Conservation (phyloP, 2,329 filamentous ascomycete genomes). For the Hypomyces rosellus region DNA sequence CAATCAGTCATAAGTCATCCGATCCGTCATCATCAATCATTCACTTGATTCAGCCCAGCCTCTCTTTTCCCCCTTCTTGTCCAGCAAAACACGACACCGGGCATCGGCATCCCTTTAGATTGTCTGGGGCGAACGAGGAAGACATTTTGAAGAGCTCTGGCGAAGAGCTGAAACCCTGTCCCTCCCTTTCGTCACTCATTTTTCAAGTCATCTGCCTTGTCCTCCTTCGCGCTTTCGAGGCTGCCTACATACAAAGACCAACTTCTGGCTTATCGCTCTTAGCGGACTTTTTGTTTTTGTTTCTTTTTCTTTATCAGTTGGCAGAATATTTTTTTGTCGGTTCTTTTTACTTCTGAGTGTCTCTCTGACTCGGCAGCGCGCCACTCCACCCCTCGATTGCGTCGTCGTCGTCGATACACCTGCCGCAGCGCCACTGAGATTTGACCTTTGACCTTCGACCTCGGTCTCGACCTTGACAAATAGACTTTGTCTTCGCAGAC, state of each 20-base stretch:
- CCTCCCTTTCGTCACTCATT: not conserved
- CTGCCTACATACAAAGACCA: no score
- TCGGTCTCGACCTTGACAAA: not conserved
- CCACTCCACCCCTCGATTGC: slow-evolving; percentile 2
- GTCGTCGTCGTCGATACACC: not conserved
- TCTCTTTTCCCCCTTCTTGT: no score
- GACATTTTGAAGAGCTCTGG: no score
- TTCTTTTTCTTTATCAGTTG: not conserved
- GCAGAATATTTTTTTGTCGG: not conserved
- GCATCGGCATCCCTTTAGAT: no score
- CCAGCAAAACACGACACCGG: no score
- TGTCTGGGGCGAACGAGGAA: no score
- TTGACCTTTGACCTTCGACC: not conserved
- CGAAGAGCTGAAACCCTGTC: not conserved
- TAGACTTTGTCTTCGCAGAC: no score
- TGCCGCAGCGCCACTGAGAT: not conserved
- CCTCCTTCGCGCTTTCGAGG: not conserved
- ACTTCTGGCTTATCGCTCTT: not conserved
- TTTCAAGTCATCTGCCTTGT: not conserved
- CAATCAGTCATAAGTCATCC: no score
- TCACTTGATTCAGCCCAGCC: no score
- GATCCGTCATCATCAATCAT: no score
- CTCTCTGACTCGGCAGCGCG: not conserved
- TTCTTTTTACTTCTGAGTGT: not conserved
- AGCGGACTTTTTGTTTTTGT: not conserved